Percentiles rank a stretch among this genome's conserved stretches.
phyloP scores from a whole-genome alignment of 257 asterid species.

The Nicotiana undulata region DNA sequence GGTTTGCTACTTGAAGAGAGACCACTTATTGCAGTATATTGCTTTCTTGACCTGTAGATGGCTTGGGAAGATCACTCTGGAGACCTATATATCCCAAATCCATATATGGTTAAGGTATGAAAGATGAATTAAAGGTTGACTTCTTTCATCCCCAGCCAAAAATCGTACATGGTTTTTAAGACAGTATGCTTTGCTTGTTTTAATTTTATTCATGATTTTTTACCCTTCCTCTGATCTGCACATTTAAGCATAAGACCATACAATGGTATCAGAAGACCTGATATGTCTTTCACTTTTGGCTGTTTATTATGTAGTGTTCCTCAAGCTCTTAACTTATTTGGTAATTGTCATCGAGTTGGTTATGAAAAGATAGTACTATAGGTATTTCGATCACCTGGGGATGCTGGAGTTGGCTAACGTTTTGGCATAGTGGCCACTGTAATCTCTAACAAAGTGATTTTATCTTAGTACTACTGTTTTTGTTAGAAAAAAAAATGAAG shows the following conservation, averaged over 20 bases:
- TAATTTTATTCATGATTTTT: neutral
- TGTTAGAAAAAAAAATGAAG: neutral
- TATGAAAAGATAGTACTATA: neutral
- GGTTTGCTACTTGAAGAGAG: neutral
- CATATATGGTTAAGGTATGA: conserved; percentile 90
- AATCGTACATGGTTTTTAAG: neutral
- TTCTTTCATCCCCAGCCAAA: neutral
- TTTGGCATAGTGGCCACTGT: neutral
- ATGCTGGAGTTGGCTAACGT: neutral
- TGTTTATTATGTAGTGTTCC: neutral
- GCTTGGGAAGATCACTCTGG: conserved; percentile 92
- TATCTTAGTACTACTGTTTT: neutral
- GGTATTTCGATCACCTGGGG: neutral
- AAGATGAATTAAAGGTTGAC: neutral
- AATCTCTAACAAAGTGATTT: neutral
- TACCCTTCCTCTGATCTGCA: neutral
- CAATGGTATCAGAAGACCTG: neutral
- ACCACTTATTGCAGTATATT: neutral
- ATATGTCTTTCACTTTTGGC: neutral
- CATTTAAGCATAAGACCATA: neutral
- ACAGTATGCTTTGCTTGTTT: neutral
- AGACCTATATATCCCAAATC: conserved; percentile 82
- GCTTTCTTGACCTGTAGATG: conserved; percentile 43
- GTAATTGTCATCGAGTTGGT: neutral
- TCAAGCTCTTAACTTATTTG: neutral